Conservation (phyloP, 352 stramenopile genomes). For the Pythium scleroteichum region DNA sequence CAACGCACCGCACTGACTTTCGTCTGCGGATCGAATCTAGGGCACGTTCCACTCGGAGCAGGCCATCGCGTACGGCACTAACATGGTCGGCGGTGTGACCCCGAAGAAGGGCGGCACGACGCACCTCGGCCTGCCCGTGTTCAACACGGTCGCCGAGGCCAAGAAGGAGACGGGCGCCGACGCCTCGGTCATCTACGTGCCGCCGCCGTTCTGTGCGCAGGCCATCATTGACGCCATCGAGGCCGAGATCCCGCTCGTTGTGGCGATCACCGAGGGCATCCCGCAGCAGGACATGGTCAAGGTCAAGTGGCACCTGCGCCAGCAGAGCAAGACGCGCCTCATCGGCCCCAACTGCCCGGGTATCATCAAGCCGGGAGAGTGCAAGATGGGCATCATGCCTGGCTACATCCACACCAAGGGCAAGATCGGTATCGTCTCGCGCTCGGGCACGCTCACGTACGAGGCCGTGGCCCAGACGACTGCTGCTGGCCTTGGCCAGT, state of each 20-base stretch:
- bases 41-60: slow-evolving; percentile 99
- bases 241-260: slow-evolving; percentile 94
- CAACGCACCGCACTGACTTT: too few relatives aligned
- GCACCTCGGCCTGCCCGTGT: slow-evolving; percentile 98
- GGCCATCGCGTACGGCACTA: slow-evolving; percentile 99
- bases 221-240: slow-evolving; percentile 99
- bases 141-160: slow-evolving; percentile 94
- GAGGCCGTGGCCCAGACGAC: slow-evolving; percentile 99
- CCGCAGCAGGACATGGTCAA: slow-evolving; percentile 99
- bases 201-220: slow-evolving; percentile 96
- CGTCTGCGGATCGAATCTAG: slow-evolving; percentile 36
- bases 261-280: slow-evolving; percentile 99
- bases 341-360: slow-evolving; percentile 99
- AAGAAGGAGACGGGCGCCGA: slow-evolving; percentile 91
- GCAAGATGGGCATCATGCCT: slow-evolving; percentile 99
- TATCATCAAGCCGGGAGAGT: slow-evolving; percentile 99
- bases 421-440: slow-evolving; percentile 99
- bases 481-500: slow-evolving; percentile 95
- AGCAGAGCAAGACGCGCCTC: slow-evolving; percentile 94
- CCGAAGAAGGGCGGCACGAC: slow-evolving; percentile 97
- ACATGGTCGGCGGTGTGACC: slow-evolving; percentile 99
- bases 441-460: slow-evolving; percentile 98
- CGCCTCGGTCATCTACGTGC: slow-evolving; percentile 99
- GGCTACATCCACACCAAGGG: slow-evolving; percentile 98
- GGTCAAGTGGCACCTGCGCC: slow-evolving; percentile 94